Evolutionary conservation across 306 rosid genomes (phyloP).

Genomic region (Lablab purpureus): DNA sequence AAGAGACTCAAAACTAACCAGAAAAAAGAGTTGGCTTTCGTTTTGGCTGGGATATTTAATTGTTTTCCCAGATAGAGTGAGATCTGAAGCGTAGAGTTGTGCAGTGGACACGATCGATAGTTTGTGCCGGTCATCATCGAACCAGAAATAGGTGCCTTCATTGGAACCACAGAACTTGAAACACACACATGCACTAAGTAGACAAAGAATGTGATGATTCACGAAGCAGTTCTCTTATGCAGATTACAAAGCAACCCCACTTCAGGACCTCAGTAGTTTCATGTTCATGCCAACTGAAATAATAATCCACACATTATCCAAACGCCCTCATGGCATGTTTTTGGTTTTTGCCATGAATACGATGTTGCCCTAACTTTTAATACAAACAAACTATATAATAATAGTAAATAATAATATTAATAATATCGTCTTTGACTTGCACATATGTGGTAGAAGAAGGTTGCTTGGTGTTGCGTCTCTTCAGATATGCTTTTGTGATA

Average conservation of each 20-base stretch:
- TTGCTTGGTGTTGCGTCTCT: conserved; percentile 22
- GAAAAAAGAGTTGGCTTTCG: not conserved
- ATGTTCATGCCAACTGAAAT: conserved; percentile 36
- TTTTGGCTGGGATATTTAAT: not conserved
- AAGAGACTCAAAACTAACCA: not conserved
- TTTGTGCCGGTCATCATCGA: conserved; percentile 31
- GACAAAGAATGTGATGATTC: conserved; percentile 48
- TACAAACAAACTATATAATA: not conserved
- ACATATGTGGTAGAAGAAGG: conserved; percentile 35
- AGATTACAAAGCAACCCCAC: conserved; percentile 45
- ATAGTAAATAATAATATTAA: too few species aligned
- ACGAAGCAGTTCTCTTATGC: conserved; percentile 1
- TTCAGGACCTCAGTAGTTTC: not conserved
- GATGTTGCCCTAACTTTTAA: conserved; percentile 21
- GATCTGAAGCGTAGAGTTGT: conserved; percentile 35
- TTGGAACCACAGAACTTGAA: conserved; percentile 36
- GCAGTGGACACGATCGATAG: not conserved
- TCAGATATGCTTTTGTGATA: not conserved
- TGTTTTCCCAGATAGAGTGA: not conserved
- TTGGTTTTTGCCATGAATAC: conserved; percentile 20
- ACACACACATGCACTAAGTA: conserved; percentile 16
- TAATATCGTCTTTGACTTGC: conserved; percentile 5
- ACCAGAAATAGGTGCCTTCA: conserved; percentile 24
- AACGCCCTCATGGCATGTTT: conserved; percentile 44
- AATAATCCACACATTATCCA: conserved; percentile 42